Percentiles rank a stretch among this genome's conserved stretches.
Conservation (phyloP, 2,329 filamentous ascomycete species). For the Fusarium torulosum region DNA sequence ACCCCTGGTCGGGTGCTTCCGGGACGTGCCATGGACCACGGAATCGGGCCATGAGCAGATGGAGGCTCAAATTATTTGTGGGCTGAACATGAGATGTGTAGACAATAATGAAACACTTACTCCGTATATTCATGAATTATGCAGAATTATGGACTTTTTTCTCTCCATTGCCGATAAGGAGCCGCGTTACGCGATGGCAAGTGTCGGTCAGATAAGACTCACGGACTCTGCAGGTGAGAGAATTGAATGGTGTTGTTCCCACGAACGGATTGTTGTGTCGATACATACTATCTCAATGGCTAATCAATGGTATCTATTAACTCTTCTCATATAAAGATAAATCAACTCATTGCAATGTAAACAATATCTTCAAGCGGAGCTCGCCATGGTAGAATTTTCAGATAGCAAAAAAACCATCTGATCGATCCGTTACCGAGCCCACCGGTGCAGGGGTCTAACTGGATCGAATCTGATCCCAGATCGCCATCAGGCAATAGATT, state of each 20-base stretch:
- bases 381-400: slow-evolving; percentile 10
- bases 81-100: slow-evolving; percentile 5
- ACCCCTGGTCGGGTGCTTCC: slow-evolving; percentile 34
- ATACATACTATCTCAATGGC: background rate
- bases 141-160: background rate
- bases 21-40: slow-evolving; percentile 18
- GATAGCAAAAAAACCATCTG: slow-evolving; percentile 27
- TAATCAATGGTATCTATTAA: background rate
- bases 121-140: background rate
- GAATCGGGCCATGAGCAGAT: slow-evolving; percentile 25
- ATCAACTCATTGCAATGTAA: background rate
- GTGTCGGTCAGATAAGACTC: background rate
- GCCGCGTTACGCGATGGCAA: slow-evolving; percentile 4
- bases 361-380: slow-evolving; percentile 2
- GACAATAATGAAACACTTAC: slow-evolving; percentile 5
- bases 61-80: slow-evolving; percentile 8
- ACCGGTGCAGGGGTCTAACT: slow-evolving; percentile 10
- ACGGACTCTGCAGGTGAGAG: background rate
- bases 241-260: background rate
- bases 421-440: background rate
- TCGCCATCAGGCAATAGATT: slow-evolving; percentile 27
- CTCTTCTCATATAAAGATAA: background rate
- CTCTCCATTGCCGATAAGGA: background rate
- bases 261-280: background rate
- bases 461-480: slow-evolving; percentile 26